A percentile compares a stretch with the other conserved stretches of the same genome.
phyloP scores from a whole-genome alignment of 2,329 filamentous ascomycete species.

The Pezicula rhizophila region DNA sequence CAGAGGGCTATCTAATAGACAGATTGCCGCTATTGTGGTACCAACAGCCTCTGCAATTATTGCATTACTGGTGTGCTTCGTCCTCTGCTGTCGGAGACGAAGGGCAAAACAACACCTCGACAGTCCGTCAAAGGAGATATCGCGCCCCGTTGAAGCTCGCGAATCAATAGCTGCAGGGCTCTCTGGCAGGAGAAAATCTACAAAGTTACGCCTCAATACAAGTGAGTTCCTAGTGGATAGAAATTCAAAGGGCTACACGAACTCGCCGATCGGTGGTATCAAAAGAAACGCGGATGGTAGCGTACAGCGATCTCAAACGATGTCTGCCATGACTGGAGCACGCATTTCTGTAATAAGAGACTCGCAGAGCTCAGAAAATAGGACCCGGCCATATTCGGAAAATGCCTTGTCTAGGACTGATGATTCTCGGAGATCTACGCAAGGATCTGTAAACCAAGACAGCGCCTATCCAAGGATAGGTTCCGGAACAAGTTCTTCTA shows the following conservation, averaged over 20 bases:
- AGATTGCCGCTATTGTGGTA: constrained; percentile 19
- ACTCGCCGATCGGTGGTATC: constrained; percentile 3
- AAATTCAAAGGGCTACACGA: constrained; percentile 1
- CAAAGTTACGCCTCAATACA: constrained; percentile 18
- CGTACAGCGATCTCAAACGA: constrained; percentile 12
- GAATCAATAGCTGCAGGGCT: constrained; percentile 9
- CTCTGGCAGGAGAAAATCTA: constrained; percentile 9
- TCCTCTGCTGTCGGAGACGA: constrained; percentile 15
- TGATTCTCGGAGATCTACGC: constrained; percentile 21
- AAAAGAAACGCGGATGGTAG: constrained; percentile 4
- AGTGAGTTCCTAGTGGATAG: constrained; percentile 12
- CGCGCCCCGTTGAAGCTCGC: constrained; percentile 13
- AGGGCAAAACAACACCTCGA: constrained; percentile 4
- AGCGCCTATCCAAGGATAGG: constrained; percentile 13
- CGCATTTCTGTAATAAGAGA: constrained; percentile 8
- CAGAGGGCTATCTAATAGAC: constrained; percentile 9
- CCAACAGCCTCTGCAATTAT: constrained; percentile 13
- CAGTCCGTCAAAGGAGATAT: constrained; percentile 17
- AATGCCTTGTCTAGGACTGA: constrained; percentile 17
- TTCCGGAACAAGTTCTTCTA: constrained; percentile 15
- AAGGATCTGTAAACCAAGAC: constrained; percentile 5
- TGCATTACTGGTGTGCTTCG: constrained; percentile 12
- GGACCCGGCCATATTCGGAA: constrained; percentile 19
- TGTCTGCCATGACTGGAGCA: constrained; percentile 8
- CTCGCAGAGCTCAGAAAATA: constrained; percentile 7